Conservation (phyloP, 1,139 yeast genomes). For the Schwanniomyces etchellsii region DNA sequence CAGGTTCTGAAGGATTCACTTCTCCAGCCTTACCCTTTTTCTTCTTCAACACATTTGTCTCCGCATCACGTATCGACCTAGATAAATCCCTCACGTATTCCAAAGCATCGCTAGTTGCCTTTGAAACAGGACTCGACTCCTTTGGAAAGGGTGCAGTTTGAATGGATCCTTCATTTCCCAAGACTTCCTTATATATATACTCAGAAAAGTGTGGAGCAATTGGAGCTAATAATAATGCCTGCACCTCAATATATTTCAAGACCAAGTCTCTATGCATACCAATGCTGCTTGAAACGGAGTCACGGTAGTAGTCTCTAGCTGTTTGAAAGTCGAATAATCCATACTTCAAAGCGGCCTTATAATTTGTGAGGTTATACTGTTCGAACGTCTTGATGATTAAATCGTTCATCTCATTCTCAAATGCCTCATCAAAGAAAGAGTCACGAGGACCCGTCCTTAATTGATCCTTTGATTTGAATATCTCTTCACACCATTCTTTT, state of each 20-base stretch:
- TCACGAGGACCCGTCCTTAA: slow-evolving; percentile 66
- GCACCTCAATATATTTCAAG: slow-evolving; percentile 75
- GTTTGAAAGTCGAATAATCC: slow-evolving; percentile 94
- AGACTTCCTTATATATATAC: slow-evolving; percentile 76
- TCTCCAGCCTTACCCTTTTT: slow-evolving; percentile 79
- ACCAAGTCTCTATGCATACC: slow-evolving; percentile 86
- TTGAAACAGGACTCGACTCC: slow-evolving; percentile 59
- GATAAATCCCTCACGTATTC: slow-evolving; percentile 72
- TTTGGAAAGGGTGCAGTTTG: slow-evolving; percentile 80
- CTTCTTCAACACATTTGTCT: slow-evolving; percentile 80
- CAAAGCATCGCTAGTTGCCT: slow-evolving; percentile 59
- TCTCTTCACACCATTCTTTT: slow-evolving; percentile 93
- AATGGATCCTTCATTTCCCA: slow-evolving; percentile 55
- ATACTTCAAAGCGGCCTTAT: slow-evolving; percentile 81
- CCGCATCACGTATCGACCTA: slow-evolving; percentile 87
- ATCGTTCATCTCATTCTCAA: slow-evolving; percentile 89
- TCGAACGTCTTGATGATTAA: slow-evolving; percentile 69
- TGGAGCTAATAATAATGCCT: slow-evolving; percentile 81
- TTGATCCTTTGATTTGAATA: slow-evolving; percentile 42
- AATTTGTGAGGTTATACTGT: slow-evolving; percentile 67
- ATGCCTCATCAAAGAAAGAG: slow-evolving; percentile 79
- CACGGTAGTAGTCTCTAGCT: slow-evolving; percentile 95
- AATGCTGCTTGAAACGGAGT: slow-evolving; percentile 49
- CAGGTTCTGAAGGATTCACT: slow-evolving; percentile 68
- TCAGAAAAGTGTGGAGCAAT: slow-evolving; percentile 96